Evolutionary conservation across 2,329 filamentous ascomycete genomes (phyloP).

Genomic region (Coleophoma eucalyptorum): DNA sequence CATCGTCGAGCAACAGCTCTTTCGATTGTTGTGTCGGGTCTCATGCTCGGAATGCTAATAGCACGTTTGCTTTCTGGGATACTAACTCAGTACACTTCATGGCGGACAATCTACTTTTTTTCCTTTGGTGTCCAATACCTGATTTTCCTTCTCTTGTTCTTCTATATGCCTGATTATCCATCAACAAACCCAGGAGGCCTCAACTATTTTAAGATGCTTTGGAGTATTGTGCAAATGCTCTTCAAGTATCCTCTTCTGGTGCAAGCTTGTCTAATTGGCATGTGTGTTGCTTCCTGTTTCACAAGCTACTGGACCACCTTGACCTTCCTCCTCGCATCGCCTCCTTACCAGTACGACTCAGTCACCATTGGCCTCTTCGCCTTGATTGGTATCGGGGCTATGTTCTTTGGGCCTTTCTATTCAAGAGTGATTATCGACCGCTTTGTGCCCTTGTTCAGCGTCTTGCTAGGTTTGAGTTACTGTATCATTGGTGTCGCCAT

Average conservation of each 20-base stretch:
- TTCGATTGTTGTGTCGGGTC: conserved; percentile 70
- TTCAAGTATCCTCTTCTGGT: conserved; percentile 63
- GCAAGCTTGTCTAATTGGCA: conserved; percentile 64
- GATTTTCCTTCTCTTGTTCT: conserved; percentile 61
- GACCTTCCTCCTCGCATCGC: conserved; percentile 70
- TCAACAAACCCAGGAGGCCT: conserved; percentile 63
- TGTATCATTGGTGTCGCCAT: conserved; percentile 59
- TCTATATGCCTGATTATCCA: conserved; percentile 80
- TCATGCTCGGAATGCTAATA: conserved; percentile 72
- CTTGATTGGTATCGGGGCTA: conserved; percentile 68
- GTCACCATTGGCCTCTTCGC: conserved; percentile 74
- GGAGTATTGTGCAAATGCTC: conserved; percentile 60
- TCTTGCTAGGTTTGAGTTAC: conserved; percentile 57
- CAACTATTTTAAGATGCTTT: conserved; percentile 63
- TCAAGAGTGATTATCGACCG: conserved; percentile 67
- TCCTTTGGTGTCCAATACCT: conserved; percentile 67
- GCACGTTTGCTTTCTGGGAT: conserved; percentile 74
- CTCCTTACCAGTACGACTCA: conserved; percentile 65
- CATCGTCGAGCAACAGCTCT: conserved; percentile 65
- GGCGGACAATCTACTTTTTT: conserved; percentile 79
- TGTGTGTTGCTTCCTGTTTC: conserved; percentile 58
- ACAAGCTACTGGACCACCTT: conserved; percentile 72
- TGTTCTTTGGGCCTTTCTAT: conserved; percentile 65
- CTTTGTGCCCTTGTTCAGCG: conserved; percentile 64
- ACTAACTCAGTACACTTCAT: conserved; percentile 67